These are phyloP conservation scores for Capronia coronata DNA, from an alignment of 2,329 filamentous ascomycete species.

Conservation along the genomic window DNA sequence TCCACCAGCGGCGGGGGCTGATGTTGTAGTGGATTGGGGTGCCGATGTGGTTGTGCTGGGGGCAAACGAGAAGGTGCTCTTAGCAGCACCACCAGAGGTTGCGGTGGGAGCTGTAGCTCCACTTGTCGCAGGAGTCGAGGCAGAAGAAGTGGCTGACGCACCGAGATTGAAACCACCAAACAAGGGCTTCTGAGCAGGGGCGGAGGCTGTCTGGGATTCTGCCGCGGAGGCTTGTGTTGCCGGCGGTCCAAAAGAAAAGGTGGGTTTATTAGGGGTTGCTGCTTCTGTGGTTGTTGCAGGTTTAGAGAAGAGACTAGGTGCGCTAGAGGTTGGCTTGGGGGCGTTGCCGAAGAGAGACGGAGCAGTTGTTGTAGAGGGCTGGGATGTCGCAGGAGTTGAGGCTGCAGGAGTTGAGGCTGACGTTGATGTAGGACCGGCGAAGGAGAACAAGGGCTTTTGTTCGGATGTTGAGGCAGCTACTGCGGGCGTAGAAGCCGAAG, in stretches of 20 bases:
- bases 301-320: slow-evolving; percentile 15
- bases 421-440: slow-evolving; percentile 6
- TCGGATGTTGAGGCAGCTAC: slow-evolving; percentile 7
- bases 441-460: slow-evolving; percentile 20
- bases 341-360: slow-evolving; percentile 14
- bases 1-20: slow-evolving; percentile 28
- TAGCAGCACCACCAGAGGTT: slow-evolving; percentile 28
- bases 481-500: slow-evolving; percentile 8
- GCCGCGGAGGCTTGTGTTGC: slow-evolving; percentile 15
- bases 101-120: slow-evolving; percentile 29
- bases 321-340: slow-evolving; percentile 1
- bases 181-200: slow-evolving; percentile 24
- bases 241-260: slow-evolving; percentile 11
- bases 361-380: slow-evolving; percentile 12
- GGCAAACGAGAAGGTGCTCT: slow-evolving; percentile 27
- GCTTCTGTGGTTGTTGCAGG: slow-evolving; percentile 9
- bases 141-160: slow-evolving; percentile 27
- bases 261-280: slow-evolving; percentile 10
- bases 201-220: slow-evolving; percentile 13
- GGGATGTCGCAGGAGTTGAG: slow-evolving; percentile 9
- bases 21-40: slow-evolving; percentile 30
- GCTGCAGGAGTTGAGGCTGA: slow-evolving; percentile 7
- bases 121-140: slow-evolving; percentile 29
- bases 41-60: slow-evolving; percentile 22
- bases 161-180: slow-evolving; percentile 27